A percentile compares a stretch with the other conserved stretches of the same genome.
phyloP scores from a whole-genome alignment of 176 grass and related monocot species.

The Bolboschoenus planiculmis region DNA sequence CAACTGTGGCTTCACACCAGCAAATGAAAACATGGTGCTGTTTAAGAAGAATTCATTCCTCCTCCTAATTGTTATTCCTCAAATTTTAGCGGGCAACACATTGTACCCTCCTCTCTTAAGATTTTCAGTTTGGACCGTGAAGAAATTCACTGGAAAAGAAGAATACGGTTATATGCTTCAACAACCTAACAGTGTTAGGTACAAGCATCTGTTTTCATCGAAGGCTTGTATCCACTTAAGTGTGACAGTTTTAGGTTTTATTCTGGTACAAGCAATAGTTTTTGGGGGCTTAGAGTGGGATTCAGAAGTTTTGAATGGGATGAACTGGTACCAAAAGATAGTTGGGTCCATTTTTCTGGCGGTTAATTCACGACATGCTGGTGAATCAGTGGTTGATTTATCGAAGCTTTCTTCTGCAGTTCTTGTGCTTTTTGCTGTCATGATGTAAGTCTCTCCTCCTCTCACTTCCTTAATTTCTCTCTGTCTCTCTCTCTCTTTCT shows the following conservation, averaged over 20 bases:
- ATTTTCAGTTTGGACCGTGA: constrained; percentile 47
- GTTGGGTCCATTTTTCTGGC: constrained; percentile 46
- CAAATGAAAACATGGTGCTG: constrained; percentile 72
- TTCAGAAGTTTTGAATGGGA: constrained; percentile 34
- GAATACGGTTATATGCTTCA: constrained; percentile 51
- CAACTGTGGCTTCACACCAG: constrained; percentile 78
- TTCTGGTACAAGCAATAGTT: constrained; percentile 44
- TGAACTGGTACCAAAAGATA: constrained; percentile 53
- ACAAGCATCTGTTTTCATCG: constrained; percentile 49
- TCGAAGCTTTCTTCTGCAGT: constrained; percentile 48
- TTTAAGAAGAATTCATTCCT: constrained; percentile 52
- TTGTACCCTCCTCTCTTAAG: constrained; percentile 53
- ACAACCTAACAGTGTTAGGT: constrained; percentile 21
- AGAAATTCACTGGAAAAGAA: constrained; percentile 42
- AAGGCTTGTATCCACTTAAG: constrained; percentile 34
- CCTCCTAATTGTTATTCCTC: constrained; percentile 57
- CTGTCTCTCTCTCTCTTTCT: too few relatives aligned
- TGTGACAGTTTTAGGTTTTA: constrained; percentile 43
- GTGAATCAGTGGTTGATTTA: constrained; percentile 55
- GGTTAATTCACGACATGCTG: constrained; percentile 65
- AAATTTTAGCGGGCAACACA: constrained; percentile 50
- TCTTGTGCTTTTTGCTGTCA: constrained; percentile 46
- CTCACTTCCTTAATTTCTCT: neutral
- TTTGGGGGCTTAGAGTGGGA: constrained; percentile 59
- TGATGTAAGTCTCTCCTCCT: constrained; percentile 60